Conservation (phyloP, 345 rosid genomes). For the Salix arbutifolia region DNA sequence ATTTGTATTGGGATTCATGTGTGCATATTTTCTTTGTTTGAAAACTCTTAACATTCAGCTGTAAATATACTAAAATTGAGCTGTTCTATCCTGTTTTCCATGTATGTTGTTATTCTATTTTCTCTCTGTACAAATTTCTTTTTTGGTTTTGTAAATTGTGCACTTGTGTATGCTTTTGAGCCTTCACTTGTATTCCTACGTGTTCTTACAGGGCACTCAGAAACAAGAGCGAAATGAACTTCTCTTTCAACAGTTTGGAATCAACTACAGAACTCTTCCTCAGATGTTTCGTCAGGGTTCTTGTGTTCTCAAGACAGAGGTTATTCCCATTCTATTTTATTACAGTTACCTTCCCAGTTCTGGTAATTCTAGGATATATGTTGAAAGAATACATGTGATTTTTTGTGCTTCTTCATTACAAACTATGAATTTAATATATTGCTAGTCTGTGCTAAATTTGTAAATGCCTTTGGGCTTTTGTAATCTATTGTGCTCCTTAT, state of each 20-base stretch:
- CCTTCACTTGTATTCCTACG: background rate
- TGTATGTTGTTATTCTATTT: background rate
- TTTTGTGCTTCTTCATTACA: too few relatives aligned
- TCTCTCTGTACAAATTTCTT: background rate
- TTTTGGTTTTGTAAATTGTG: background rate
- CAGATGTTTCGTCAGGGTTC: slow-evolving; percentile 86
- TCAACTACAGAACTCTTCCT: slow-evolving; percentile 68
- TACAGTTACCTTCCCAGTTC: background rate
- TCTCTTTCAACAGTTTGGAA: slow-evolving; percentile 67
- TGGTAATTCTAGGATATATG: too few relatives aligned
- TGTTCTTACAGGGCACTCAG: slow-evolving; percentile 53
- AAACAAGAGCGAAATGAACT: slow-evolving; percentile 84
- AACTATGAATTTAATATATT: background rate
- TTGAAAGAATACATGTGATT: too few relatives aligned
- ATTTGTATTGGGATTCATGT: background rate
- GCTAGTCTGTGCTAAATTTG: background rate
- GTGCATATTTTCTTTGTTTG: background rate
- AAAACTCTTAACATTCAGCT: background rate
- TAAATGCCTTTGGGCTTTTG: background rate
- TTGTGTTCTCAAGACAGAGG: slow-evolving; percentile 68
- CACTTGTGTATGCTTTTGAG: background rate
- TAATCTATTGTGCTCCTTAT: too few relatives aligned
- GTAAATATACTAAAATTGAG: background rate
- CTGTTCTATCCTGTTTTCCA: background rate
- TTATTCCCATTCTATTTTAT: slow-evolving; percentile 12